Conservation (phyloP, 495 filamentous ascomycete species). For the Letharia lupina region DNA sequence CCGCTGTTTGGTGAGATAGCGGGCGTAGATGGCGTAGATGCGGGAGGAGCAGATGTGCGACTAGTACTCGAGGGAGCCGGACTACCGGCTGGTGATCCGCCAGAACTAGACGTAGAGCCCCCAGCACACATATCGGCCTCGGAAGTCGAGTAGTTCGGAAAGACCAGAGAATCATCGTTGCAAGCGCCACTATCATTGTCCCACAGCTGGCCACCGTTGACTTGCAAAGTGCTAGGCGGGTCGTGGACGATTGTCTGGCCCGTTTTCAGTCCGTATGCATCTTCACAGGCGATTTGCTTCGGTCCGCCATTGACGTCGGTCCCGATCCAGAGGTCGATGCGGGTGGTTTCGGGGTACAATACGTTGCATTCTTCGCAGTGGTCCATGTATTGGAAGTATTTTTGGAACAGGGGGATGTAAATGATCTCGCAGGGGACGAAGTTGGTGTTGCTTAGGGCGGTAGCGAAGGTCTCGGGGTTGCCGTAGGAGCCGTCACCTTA, state of each 20-base stretch:
- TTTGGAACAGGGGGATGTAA: slow-evolving; percentile 36
- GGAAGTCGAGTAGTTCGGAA: background rate
- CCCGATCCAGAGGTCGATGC: slow-evolving; percentile 37
- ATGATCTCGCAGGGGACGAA: slow-evolving; percentile 39
- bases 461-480: slow-evolving; percentile 41
- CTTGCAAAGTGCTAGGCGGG: slow-evolving; percentile 10
- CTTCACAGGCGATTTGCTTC: slow-evolving; percentile 31
- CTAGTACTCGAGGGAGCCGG: background rate
- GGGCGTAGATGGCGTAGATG: background rate
- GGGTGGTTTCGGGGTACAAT: slow-evolving; percentile 23
- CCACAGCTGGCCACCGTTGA: slow-evolving; percentile 12
- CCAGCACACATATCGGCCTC: background rate
- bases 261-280: slow-evolving; percentile 20
- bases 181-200: slow-evolving; percentile 11
- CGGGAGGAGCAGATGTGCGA: background rate
- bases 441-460: slow-evolving; percentile 28
- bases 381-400: slow-evolving; percentile 35
- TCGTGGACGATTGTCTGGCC: slow-evolving; percentile 13
- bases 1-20: background rate
- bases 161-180: background rate
- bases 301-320: slow-evolving; percentile 26
- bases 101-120: background rate
- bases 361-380: slow-evolving; percentile 29
- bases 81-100: background rate
- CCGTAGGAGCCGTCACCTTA: slow-evolving; percentile 36